phyloP scores from a whole-genome alignment of 1,139 yeast genomes.

The Magnusiomyces tetraspermus region DNA sequence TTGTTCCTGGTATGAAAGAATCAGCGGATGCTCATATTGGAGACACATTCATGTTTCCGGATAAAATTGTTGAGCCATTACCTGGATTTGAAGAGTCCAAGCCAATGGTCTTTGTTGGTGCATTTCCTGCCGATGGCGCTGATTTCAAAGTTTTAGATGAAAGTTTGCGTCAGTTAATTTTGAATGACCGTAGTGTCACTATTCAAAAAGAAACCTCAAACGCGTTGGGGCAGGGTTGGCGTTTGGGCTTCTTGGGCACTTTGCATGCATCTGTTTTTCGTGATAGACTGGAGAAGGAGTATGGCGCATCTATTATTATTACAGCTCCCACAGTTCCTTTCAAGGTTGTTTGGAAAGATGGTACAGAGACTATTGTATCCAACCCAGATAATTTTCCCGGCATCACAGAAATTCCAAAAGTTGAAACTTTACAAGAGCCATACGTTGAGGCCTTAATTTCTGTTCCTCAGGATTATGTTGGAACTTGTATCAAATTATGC shows the following conservation, averaged over 20 bases:
- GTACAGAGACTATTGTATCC: conserved; percentile 54
- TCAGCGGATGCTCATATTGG: conserved; percentile 85
- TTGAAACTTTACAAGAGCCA: conserved; percentile 68
- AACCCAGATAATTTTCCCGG: conserved; percentile 93
- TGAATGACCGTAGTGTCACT: conserved; percentile 87
- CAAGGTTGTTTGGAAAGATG: conserved; percentile 54
- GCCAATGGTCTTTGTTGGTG: conserved; percentile 98
- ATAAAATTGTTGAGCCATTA: conserved; percentile 59
- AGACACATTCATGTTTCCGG: conserved; percentile 74
- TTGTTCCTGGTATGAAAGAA: conserved; percentile 87
- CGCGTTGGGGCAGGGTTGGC: conserved; percentile 97
- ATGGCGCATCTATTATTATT: conserved; percentile 83
- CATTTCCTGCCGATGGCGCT: conserved; percentile 91
- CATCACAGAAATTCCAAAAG: conserved; percentile 34
- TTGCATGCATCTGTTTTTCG: conserved; percentile 91
- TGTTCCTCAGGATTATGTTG: conserved; percentile 81
- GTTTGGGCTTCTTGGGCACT: conserved; percentile 89
- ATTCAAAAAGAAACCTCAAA: conserved; percentile 84
- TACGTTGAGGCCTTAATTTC: conserved; percentile 87
- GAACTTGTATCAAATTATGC: conserved; percentile 76
- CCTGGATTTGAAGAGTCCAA: conserved; percentile 96
- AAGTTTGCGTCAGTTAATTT: conserved; percentile 73
- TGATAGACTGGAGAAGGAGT: conserved; percentile 83
- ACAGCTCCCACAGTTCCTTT: conserved; percentile 97
- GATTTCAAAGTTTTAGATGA: conserved; percentile 88